Evolutionary conservation across 2,329 filamentous ascomycete genomes (phyloP).

Genomic region (Aspergillus niger): DNA sequence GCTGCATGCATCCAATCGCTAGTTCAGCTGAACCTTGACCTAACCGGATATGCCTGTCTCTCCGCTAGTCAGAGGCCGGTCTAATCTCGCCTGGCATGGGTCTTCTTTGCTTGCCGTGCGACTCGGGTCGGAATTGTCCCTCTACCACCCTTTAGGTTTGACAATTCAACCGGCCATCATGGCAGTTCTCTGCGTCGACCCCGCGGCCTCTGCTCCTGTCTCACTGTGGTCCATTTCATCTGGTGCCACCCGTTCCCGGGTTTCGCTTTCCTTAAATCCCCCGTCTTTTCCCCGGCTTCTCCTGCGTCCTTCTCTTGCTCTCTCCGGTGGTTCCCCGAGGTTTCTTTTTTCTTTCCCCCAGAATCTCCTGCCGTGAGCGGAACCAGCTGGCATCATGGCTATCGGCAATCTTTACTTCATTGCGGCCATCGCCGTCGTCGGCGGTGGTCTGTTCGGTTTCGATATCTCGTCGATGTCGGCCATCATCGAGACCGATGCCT

Average conservation of each 20-base stretch:
- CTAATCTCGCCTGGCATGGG: slow-evolving; percentile 2
- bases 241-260: neutral
- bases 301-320: neutral
- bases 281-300: slow-evolving; percentile 11
- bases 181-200: neutral
- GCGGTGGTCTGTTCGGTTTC: slow-evolving; percentile 74
- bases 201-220: neutral
- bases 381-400: slow-evolving; percentile 30
- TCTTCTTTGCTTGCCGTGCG: neutral
- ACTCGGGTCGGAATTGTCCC: slow-evolving; percentile 4
- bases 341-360: neutral
- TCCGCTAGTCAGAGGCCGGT: slow-evolving; percentile 1
- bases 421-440: slow-evolving; percentile 60
- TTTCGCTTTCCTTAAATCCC: slow-evolving; percentile 4
- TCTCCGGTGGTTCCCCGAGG: slow-evolving; percentile 3
- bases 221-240: neutral
- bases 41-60: slow-evolving; percentile 6
- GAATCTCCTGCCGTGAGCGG: neutral
- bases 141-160: slow-evolving; percentile 1
- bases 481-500: slow-evolving; percentile 66
- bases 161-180: slow-evolving; percentile 5
- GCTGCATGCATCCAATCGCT: slow-evolving; percentile 6
- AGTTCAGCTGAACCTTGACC: neutral
- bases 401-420: slow-evolving; percentile 63
- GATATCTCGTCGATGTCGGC: slow-evolving; percentile 76